Evolutionary conservation across 2,329 filamentous ascomycete genomes (phyloP).

Genomic region (Paecilomyces niveus): DNA sequence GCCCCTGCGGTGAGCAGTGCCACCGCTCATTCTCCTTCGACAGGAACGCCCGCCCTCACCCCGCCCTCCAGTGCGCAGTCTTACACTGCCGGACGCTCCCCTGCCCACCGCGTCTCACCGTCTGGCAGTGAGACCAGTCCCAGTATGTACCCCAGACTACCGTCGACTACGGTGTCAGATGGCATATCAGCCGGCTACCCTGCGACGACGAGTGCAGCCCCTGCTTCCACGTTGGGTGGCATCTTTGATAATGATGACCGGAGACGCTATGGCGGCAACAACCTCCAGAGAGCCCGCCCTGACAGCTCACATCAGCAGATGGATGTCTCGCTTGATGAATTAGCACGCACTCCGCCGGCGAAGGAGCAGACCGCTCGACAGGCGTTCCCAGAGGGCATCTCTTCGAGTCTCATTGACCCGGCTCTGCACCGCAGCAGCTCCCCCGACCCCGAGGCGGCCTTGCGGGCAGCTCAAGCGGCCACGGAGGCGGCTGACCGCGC

Average conservation of each 20-base stretch:
- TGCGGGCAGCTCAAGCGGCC: conserved; percentile 30
- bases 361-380: conserved; percentile 14
- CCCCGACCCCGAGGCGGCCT: conserved; percentile 23
- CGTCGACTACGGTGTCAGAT: conserved; percentile 52
- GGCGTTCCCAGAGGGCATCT: conserved; percentile 18
- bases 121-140: conserved; percentile 38
- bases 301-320: conserved; percentile 25
- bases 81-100: conserved; percentile 57
- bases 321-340: conserved; percentile 29
- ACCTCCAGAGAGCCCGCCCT: conserved; percentile 49
- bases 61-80: conserved; percentile 57
- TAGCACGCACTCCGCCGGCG: conserved; percentile 26
- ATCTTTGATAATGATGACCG: conserved; percentile 55
- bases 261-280: conserved; percentile 55
- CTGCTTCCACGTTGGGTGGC: conserved; percentile 53
- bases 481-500: conserved; percentile 33
- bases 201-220: conserved; percentile 48
- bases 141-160: conserved; percentile 58
- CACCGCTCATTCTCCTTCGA: conserved; percentile 37
- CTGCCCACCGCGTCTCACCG: conserved; percentile 47
- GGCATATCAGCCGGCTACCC: conserved; percentile 46
- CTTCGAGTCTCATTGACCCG: conserved; percentile 36
- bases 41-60: conserved; percentile 55
- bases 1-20: conserved; percentile 33
- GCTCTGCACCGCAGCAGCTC: conserved; percentile 28